Percentiles rank a stretch among this genome's conserved stretches.
Evolutionary conservation across 495 filamentous ascomycete species (phyloP).

Genomic region (Rhizodiscina lignyota): DNA sequence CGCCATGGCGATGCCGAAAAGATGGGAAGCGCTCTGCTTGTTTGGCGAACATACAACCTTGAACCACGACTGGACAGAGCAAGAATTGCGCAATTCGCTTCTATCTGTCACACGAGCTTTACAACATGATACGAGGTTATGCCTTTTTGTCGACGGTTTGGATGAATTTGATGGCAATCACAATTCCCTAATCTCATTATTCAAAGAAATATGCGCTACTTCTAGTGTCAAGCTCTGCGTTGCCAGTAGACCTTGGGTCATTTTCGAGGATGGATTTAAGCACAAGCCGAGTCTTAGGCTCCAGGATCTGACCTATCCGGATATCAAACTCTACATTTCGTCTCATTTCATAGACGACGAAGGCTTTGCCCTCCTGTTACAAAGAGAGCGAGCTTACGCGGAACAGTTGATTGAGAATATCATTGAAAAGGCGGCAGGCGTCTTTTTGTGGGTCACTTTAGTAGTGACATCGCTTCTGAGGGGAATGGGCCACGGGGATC

Average conservation of each 20-base stretch:
- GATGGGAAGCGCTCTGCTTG: neutral
- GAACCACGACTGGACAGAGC: too few species aligned
- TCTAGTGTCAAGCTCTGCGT: slow-evolving; percentile 20
- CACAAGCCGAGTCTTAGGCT: slow-evolving; percentile 5
- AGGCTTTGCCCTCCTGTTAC: neutral
- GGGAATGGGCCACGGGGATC: slow-evolving; percentile 1
- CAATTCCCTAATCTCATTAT: slow-evolving; percentile 11
- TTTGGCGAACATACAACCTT: too few species aligned
- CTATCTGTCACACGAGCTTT: neutral
- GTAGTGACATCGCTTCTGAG: slow-evolving; percentile 1
- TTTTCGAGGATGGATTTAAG: slow-evolving; percentile 13
- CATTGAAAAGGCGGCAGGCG: too few species aligned
- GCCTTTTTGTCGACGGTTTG: slow-evolving; percentile 21
- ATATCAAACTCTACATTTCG: slow-evolving; percentile 9
- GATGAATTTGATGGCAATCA: slow-evolving; percentile 22
- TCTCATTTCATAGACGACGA: neutral
- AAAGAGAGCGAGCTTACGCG: slow-evolving; percentile 1
- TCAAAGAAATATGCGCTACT: slow-evolving; percentile 4
- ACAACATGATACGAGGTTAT: neutral
- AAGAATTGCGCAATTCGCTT: neutral
- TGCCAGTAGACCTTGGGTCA: slow-evolving; percentile 20
- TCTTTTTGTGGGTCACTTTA: slow-evolving; percentile 5
- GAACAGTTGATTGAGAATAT: slow-evolving; percentile 1
- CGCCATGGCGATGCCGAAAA: neutral
- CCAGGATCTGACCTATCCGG: slow-evolving; percentile 11